phyloP scores from a whole-genome alignment of 2,329 filamentous ascomycete genomes.

The Coniosporium tulheliwenetii region DNA sequence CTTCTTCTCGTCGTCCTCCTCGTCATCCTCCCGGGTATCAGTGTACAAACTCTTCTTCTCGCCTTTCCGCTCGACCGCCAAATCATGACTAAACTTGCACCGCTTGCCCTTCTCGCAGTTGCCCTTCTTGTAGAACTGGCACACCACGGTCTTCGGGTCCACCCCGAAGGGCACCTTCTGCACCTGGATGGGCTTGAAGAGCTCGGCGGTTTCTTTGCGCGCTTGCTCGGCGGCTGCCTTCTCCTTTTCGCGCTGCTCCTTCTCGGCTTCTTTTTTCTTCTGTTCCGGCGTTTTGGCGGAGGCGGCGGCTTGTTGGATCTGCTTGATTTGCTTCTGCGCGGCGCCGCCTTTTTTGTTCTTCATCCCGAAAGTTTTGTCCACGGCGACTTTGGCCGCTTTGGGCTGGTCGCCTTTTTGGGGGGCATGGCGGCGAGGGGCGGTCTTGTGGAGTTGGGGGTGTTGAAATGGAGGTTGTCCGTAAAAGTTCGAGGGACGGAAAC shows the following conservation, averaged over 20 bases:
- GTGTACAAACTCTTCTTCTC: conserved; percentile 87
- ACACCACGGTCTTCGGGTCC: conserved; percentile 93
- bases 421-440: conserved; percentile 42
- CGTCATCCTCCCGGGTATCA: conserved; percentile 57
- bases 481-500: too few relatives aligned
- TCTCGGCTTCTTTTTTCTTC: conserved; percentile 60
- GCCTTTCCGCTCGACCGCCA: conserved; percentile 75
- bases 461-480: too few relatives aligned
- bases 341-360: conserved; percentile 97
- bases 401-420: conserved; percentile 43
- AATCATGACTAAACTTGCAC: conserved; percentile 95
- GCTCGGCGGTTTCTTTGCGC: conserved; percentile 59
- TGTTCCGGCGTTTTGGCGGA: conserved; percentile 69
- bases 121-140: conserved; percentile 94
- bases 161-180: conserved; percentile 97
- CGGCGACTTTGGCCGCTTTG: conserved; percentile 48
- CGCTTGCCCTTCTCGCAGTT: conserved; percentile 94
- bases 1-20: conserved; percentile 59
- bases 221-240: conserved; percentile 83
- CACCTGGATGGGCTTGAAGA: conserved; percentile 87
- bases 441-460: conserved; percentile 1
- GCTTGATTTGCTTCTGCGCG: conserved; percentile 80
- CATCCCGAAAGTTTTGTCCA: conserved; percentile 98
- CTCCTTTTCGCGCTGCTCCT: conserved; percentile 58
- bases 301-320: conserved; percentile 59